A percentile compares a stretch with the other conserved stretches of the same genome.
phyloP scores from a whole-genome alignment of 768 basidiomycete genomes.

The Suillus decipiens region DNA sequence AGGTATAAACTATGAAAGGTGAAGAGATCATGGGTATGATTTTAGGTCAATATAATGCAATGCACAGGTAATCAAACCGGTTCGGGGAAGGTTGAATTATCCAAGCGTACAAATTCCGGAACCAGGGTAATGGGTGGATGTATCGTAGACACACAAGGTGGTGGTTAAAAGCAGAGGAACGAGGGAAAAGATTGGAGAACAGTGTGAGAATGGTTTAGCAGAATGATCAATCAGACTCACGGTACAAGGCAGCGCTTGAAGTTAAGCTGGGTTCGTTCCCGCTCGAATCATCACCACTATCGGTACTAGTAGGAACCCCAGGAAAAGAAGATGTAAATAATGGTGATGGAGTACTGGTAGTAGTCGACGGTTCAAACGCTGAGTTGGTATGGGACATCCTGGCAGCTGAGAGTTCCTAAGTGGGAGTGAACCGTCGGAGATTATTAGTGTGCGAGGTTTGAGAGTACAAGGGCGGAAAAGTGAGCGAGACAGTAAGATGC shows the following conservation, averaged over 20 bases:
- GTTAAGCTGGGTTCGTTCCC: constrained; percentile 9
- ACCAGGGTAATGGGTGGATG: not conserved
- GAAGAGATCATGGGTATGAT: constrained; percentile 7
- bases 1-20: constrained; percentile 31
- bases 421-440: not conserved
- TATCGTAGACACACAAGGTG: not conserved
- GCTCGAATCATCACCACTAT: not conserved
- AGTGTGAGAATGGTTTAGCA: constrained; percentile 21
- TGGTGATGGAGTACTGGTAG: not conserved
- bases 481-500: not conserved
- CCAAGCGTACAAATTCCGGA: not conserved
- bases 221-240: constrained; percentile 21
- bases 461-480: not conserved
- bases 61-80: constrained; percentile 11
- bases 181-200: constrained; percentile 14
- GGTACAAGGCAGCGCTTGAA: constrained; percentile 28
- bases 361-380: not conserved
- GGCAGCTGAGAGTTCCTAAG: constrained; percentile 1
- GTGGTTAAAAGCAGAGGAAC: not conserved
- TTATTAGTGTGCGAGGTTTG: constrained; percentile 22
- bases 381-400: constrained; percentile 12
- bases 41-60: constrained; percentile 12
- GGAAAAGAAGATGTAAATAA: not conserved
- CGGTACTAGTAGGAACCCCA: not conserved
- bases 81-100: constrained; percentile 2